A percentile compares a stretch with the other conserved stretches of the same genome.
These are phyloP conservation scores for Diversispora eburnea DNA, from an alignment of 192 early-diverging fungal species.

Conservation along the genomic window DNA sequence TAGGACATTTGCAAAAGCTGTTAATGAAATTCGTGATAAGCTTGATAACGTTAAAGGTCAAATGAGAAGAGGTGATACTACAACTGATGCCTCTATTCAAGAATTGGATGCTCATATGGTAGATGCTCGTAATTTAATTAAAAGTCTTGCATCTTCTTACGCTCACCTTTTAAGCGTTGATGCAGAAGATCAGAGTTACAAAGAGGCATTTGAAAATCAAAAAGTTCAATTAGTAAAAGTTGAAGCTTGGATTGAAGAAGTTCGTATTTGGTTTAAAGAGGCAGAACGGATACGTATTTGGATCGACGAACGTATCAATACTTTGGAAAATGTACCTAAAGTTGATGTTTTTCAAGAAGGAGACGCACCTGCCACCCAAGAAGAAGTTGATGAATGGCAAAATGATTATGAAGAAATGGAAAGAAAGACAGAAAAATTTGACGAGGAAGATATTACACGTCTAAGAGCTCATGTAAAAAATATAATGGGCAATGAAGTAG, in stretches of 20 bases:
- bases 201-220: background rate
- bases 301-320: slow-evolving; percentile 36
- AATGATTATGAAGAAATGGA: slow-evolving; percentile 34
- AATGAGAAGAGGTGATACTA: slow-evolving; percentile 24
- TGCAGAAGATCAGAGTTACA: slow-evolving; percentile 12
- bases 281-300: slow-evolving; percentile 43
- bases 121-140: background rate
- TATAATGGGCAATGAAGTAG: slow-evolving; percentile 31
- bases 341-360: slow-evolving; percentile 32
- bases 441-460: slow-evolving; percentile 43
- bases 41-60: slow-evolving; percentile 20
- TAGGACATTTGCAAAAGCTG: slow-evolving; percentile 14
- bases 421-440: slow-evolving; percentile 38
- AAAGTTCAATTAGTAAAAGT: background rate
- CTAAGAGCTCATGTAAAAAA: slow-evolving; percentile 43
- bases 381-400: slow-evolving; percentile 35
- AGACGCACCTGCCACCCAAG: slow-evolving; percentile 18
- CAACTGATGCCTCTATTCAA: slow-evolving; percentile 28
- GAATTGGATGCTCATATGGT: slow-evolving; percentile 24
- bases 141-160: background rate
- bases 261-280: slow-evolving; percentile 45
- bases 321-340: slow-evolving; percentile 23
- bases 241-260: slow-evolving; percentile 25
- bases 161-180: slow-evolving; percentile 1
- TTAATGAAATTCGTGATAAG: slow-evolving; percentile 21